A percentile compares a stretch with the other conserved stretches of the same genome.
Conservation (phyloP, 1,284 basidiomycete genomes). For the Coniophora puteana region DNA sequence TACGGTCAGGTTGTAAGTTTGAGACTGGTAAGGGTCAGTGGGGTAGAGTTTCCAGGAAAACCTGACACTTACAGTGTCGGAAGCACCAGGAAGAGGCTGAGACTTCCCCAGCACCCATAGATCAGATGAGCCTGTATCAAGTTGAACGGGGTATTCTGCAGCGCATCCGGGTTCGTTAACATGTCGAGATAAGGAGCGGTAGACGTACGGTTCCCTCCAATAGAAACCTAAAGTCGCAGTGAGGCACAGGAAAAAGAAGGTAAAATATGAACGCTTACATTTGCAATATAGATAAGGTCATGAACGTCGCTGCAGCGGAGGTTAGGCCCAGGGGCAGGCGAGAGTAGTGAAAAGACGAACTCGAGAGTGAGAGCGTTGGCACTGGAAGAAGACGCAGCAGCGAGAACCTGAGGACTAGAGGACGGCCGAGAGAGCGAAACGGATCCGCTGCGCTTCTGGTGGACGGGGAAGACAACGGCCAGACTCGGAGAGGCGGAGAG, state of each 20-base stretch:
- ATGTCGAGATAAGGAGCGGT: neutral
- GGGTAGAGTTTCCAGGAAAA: neutral
- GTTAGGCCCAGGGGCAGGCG: constrained; percentile 1
- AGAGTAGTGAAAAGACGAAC: neutral
- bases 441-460: constrained; percentile 27
- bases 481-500: constrained; percentile 28
- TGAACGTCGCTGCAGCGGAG: constrained; percentile 50
- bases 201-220: constrained; percentile 55
- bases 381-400: constrained; percentile 16
- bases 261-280: constrained; percentile 42
- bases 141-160: constrained; percentile 62
- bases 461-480: constrained; percentile 37
- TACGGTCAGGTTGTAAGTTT: constrained; percentile 58
- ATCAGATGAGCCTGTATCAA: constrained; percentile 82
- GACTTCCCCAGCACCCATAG: constrained; percentile 55
- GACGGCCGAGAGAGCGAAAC: constrained; percentile 17
- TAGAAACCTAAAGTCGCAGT: constrained; percentile 45
- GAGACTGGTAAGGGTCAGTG: constrained; percentile 30
- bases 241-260: neutral
- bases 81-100: neutral
- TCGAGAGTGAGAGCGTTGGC: constrained; percentile 34
- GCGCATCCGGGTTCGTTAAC: constrained; percentile 1
- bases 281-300: constrained; percentile 72
- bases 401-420: constrained; percentile 16
- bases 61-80: constrained; percentile 56